Base-by-base conservation (phyloP, 495 filamentous ascomycete genomes). In the Talaromyces proteolyticus region DNA sequence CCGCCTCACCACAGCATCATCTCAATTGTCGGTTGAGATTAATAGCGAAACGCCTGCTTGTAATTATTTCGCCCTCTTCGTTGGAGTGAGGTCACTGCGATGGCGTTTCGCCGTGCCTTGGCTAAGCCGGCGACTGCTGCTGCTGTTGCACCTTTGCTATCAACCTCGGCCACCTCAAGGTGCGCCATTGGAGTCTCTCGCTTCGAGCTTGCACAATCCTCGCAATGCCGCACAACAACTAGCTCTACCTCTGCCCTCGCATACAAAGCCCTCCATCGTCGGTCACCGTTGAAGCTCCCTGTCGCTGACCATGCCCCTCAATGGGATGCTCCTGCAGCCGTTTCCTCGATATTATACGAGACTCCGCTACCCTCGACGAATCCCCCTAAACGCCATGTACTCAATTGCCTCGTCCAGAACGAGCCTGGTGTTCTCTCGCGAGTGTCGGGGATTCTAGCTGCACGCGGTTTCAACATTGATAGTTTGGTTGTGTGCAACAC, bases 331-430 rank as follows among this genome's bases (percentile, higher is more conserved):
- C 89, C 91, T 42, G 89, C 93, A 19, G 93, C 93, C 52, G 93
- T 98, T 54, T 94, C 89, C 63, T 93, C 88, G 61, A 98, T 98
- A 68, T 87, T 98, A 69, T 98, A 98, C 74, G 93, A 98, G 76
- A 96, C 93, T 20, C 93, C 93, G 11, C 74, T 88, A 10, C 86
- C 89, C 11, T 90, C 91, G 2, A 72, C 78, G 53, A 81, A 85
- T 29, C 91, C 93, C 3, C 89, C 89, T 25, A 96, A 96, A 72
- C 85, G 89, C 12, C 93, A 96, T 66, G 75, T 98, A 63, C 82
- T 98, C 66, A 97, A 98, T 73, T 98, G 93, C 69, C 83, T 98
- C 47, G 93, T 98, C 54, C 93, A 98, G 68, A 98, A 98, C 70
- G 93, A 98, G 70, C 93, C 93, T 40, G 93, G 93, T 67, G 93